Evolutionary conservation across 345 rosid species (phyloP), one percentile per base, ranked within the genome.

Genomic region (Populus tremula): DNA sequence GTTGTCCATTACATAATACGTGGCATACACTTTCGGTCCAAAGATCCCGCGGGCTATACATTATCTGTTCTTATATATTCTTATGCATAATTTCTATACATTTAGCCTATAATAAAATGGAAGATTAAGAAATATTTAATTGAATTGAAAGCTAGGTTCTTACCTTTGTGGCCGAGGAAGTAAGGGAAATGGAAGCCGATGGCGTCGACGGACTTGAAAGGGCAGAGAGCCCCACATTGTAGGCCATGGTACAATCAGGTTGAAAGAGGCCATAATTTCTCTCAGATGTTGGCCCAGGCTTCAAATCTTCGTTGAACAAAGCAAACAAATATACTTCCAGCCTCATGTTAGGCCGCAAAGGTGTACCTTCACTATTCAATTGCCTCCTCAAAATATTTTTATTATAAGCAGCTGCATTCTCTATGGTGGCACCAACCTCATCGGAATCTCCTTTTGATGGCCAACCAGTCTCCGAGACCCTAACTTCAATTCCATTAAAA

Each of bases 381-480:
- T 93, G 98, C 75, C 98, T 89, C 77, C 87, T 85, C 75, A 90
- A 1, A 82, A 96, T 82, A 75, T 93, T 96, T 75, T 82, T 84
- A 49, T 93, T 96, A 74, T 92, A 93, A 16, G 75, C 39, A 0
- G 97, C 98, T 0, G 99, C 99, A 81, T 96, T 92, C 23, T 79
- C 76, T 16, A 81, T 69, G 0, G 92, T 88, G 13, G 99, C 99
- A 6, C 99, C 99, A 0, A 81, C 74, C 76, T 93, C 99, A 72
- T 87, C 62, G 0, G 81, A 33, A 56, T 96, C 99, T 1, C 99
- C 99, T 85, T 88, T 91, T 0, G 99, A 93, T 1, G 99, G 99
- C 99, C 99, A 96, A 0, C 99, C 99, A 0, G 99, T 96, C 76
- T 96, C 99, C 1, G 98, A 87, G 43, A 96, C 95, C 36, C 88